Conservation (phyloP, 768 basidiomycete genomes). For the Rhizopogon sp. region DNA sequence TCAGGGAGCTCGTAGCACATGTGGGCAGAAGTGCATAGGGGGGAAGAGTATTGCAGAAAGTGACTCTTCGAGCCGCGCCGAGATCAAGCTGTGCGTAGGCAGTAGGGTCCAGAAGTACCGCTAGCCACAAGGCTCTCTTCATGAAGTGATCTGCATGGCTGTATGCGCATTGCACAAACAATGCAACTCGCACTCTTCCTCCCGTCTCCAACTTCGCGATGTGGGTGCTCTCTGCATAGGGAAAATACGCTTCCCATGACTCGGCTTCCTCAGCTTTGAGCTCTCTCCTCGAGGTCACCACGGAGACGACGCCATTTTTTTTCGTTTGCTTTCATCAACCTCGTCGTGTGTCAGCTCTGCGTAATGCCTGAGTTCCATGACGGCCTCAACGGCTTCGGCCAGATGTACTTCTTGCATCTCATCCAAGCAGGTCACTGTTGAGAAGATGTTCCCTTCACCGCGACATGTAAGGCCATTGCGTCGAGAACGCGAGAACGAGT, state of each 20-base stretch:
- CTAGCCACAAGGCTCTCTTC: too few species aligned
- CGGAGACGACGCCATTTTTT: conserved; percentile 36
- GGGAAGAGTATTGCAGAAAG: too few species aligned
- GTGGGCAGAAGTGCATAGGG: too few species aligned
- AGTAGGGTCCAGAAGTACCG: too few species aligned
- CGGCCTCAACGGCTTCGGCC: conserved; percentile 55
- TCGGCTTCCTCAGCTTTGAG: conserved; percentile 36
- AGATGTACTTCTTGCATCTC: conserved; percentile 32
- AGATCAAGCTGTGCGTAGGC: too few species aligned
- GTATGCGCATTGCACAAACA: too few species aligned
- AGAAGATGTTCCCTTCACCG: conserved; percentile 91
- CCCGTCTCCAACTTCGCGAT: conserved; percentile 4
- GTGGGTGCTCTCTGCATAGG: conserved; percentile 74
- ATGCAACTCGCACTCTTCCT: too few species aligned
- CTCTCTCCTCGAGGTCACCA: conserved; percentile 34
- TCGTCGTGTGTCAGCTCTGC: conserved; percentile 32
- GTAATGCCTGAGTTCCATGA: conserved; percentile 46
- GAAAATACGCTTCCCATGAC: conserved; percentile 81
- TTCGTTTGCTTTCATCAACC: conserved; percentile 29
- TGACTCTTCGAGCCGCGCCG: too few species aligned
- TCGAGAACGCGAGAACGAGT: conserved; percentile 82
- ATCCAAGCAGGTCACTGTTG: conserved; percentile 94
- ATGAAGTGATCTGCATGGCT: too few species aligned
- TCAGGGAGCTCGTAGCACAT: too few species aligned
- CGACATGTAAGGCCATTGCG: conserved; percentile 92